Base-by-base conservation (phyloP, 2,329 filamentous ascomycete genomes). In the Massarina eburnea region DNA sequence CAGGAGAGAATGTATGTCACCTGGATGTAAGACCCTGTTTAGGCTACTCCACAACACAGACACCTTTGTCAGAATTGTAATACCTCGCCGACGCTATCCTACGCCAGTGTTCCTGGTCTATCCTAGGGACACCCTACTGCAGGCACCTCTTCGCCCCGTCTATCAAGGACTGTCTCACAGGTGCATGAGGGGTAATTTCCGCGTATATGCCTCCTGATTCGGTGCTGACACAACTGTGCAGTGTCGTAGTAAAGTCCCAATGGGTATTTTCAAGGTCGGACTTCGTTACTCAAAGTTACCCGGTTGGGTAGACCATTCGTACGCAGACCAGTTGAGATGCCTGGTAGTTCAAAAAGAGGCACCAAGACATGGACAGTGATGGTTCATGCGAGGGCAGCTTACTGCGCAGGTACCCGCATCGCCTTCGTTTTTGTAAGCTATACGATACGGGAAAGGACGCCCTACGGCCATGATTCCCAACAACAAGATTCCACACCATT, bases 371-470 rank as follows among this genome's bases (percentile, higher is more conserved):
- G 35, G 12, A 38, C 21, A n/a, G n/a, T 14, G 19, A 24, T 35
- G 33, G 19, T 35, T 35, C 19, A 26, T 26, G 12, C 22, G 7
- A 22, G n/a, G 19, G 27, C 27, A 30, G 7, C 27, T 30, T 30
- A 30, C 15, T 19, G 35, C 12, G 35, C 35, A 38, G 35, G 35
- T 38, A 38, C 35, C 35, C 35, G 35, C 35, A 15, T 14, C 20
- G 22, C 22, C 7, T 24, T 38, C 10, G 10, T 24, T 9, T 12
- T 10, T 26, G 24, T 26, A 6, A 7, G 6, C 10, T 10, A 26
- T 26, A 26, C 24, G 10, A 26, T 26, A 26, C 8, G 19, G 17
- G 18, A 8, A 8, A 37, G 10, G 21, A 14, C 17, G 20, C 35
- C 24, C 3, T 15, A 20, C 22, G 18, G 33, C 33, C 8, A 17